Conservation (phyloP, 495 filamentous ascomycete genomes). For the Aspergillus haitiensis region DNA sequence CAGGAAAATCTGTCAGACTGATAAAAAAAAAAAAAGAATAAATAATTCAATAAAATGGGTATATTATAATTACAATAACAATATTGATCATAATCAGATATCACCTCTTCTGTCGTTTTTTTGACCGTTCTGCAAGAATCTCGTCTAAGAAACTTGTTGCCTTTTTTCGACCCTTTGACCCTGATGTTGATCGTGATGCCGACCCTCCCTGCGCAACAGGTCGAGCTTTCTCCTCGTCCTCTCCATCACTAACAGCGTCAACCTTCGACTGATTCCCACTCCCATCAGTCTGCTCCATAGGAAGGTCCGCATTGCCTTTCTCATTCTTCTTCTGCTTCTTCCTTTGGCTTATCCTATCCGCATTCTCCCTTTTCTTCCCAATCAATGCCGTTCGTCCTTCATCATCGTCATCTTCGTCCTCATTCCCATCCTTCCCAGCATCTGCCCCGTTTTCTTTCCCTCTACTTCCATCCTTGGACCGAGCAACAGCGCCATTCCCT, state of each 20-base stretch:
- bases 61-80: slow-evolving; percentile 16
- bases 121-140: slow-evolving; percentile 49
- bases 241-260: slow-evolving; percentile 16
- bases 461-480: slow-evolving; percentile 3
- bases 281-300: slow-evolving; percentile 4
- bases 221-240: slow-evolving; percentile 9
- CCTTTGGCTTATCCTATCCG: neutral
- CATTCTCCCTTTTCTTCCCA: slow-evolving; percentile 38
- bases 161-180: slow-evolving; percentile 37
- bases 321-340: slow-evolving; percentile 34
- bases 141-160: slow-evolving; percentile 54
- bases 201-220: slow-evolving; percentile 5
- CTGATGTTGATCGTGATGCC: slow-evolving; percentile 22
- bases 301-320: slow-evolving; percentile 8
- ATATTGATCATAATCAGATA: slow-evolving; percentile 2
- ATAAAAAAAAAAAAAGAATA: neutral
- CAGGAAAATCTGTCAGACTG: neutral
- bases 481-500: slow-evolving; percentile 16
- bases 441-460: slow-evolving; percentile 14
- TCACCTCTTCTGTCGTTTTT: slow-evolving; percentile 57
- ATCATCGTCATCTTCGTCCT: slow-evolving; percentile 55
- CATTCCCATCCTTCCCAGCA: neutral
- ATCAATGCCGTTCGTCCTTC: slow-evolving; percentile 59
- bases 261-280: slow-evolving; percentile 5
- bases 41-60: slow-evolving; percentile 19